These are phyloP conservation scores for Blastobotrys terrestris DNA, from an alignment of 805 yeast species.

Conservation along the genomic window DNA sequence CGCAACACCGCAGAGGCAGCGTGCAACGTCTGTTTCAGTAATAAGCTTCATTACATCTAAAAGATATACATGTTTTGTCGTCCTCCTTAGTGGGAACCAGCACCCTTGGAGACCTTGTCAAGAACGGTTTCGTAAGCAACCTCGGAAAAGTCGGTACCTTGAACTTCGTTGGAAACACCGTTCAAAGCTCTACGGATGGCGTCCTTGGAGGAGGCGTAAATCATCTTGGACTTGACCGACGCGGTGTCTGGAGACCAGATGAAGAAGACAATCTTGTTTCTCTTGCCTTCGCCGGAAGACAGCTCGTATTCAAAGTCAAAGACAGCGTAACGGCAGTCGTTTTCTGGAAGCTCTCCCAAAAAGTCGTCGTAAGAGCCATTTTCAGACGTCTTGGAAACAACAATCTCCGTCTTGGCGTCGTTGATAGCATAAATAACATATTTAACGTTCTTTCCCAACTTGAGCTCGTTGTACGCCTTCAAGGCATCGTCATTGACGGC, in stretches of 20 bases:
- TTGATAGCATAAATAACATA: constrained; percentile 76
- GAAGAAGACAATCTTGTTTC: constrained; percentile 63
- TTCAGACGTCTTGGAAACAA: constrained; percentile 78
- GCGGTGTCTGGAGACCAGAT: constrained; percentile 99
- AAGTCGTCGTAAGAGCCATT: constrained; percentile 77
- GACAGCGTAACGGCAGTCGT: constrained; percentile 93
- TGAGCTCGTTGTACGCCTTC: constrained; percentile 90
- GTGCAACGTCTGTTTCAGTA: not conserved
- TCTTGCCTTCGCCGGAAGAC: constrained; percentile 87
- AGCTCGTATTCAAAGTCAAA: constrained; percentile 95
- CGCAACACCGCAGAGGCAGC: too few relatives aligned
- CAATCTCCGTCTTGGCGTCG: constrained; percentile 82
- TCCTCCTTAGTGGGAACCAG: constrained; percentile 49
- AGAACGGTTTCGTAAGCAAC: constrained; percentile 90
- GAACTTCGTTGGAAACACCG: constrained; percentile 91
- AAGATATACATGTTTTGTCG: not conserved
- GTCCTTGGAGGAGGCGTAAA: constrained; percentile 96
- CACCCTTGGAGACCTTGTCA: constrained; percentile 82
- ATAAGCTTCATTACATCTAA: not conserved
- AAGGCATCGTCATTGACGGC: constrained; percentile 87
- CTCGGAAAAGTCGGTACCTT: constrained; percentile 97
- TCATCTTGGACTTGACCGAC: constrained; percentile 89
- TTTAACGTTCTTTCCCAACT: constrained; percentile 75
- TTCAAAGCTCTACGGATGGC: constrained; percentile 95
- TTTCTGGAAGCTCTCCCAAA: constrained; percentile 84